Percentiles rank a stretch among this genome's conserved stretches.
Evolutionary conservation across 306 rosid species (phyloP).

Genomic region (Urtica urens): DNA sequence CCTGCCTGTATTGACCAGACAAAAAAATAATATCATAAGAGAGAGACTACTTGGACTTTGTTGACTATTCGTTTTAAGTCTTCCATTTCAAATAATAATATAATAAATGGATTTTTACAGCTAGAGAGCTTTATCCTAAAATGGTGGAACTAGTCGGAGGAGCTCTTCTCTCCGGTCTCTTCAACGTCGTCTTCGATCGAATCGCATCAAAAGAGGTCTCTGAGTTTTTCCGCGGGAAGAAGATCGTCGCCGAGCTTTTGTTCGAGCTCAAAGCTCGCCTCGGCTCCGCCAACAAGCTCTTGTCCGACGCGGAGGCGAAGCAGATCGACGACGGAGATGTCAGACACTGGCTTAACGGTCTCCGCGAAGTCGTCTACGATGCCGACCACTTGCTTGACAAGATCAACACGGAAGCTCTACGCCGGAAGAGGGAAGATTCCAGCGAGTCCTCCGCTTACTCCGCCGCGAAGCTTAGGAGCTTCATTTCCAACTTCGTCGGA

Average conservation of each 20-base stretch:
- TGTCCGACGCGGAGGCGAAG: constrained; percentile 29
- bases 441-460: neutral
- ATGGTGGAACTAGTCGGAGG: neutral
- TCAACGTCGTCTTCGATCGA: neutral
- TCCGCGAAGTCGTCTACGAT: neutral
- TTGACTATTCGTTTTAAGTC: too few relatives aligned
- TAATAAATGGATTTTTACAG: too few relatives aligned
- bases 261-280: neutral
- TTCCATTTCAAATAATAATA: too few relatives aligned
- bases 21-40: too few relatives aligned
- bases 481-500: neutral
- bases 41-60: too few relatives aligned
- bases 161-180: neutral
- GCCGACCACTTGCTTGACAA: constrained; percentile 30
- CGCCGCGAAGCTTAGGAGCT: neutral
- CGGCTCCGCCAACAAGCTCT: constrained; percentile 5
- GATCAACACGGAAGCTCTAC: constrained; percentile 14
- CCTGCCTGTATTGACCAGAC: too few relatives aligned
- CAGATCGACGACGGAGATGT: constrained; percentile 13
- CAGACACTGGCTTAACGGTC: constrained; percentile 15
- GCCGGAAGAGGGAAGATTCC: neutral
- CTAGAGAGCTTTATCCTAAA: too few relatives aligned
- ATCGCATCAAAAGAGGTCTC: neutral
- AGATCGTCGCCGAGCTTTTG: neutral
- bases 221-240: neutral